A percentile compares a stretch with the other conserved stretches of the same genome.
These are phyloP conservation scores for Fusarium vanettenii DNA, from an alignment of 2,329 filamentous ascomycete species.

Conservation along the genomic window DNA sequence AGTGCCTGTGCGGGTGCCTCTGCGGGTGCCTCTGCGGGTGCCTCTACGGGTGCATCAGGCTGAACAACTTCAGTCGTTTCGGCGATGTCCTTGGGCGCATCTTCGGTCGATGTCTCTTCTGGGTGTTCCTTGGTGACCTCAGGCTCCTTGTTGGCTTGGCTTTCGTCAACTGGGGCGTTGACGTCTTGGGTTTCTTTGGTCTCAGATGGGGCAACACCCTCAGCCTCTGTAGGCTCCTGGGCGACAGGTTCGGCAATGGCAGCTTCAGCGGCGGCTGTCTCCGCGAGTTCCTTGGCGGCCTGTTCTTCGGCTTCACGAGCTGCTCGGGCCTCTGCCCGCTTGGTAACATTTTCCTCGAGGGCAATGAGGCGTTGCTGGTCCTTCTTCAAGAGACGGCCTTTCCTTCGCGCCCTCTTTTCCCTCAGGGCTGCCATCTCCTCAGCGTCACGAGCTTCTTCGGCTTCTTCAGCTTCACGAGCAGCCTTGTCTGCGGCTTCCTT, in stretches of 20 bases:
- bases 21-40: not conserved
- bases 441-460: conserved; percentile 39
- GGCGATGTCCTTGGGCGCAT: not conserved
- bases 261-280: conserved; percentile 20
- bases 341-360: conserved; percentile 37
- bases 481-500: conserved; percentile 34
- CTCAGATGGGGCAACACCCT: not conserved
- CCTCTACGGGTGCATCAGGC: not conserved
- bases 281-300: conserved; percentile 19
- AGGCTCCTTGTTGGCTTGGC: not conserved
- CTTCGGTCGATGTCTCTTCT: not conserved
- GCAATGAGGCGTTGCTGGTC: conserved; percentile 31
- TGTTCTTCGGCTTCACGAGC: conserved; percentile 37
- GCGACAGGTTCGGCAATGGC: not conserved
- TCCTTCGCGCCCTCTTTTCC: conserved; percentile 51
- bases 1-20: not conserved
- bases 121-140: not conserved
- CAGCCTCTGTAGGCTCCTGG: not conserved
- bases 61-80: conserved; percentile 1
- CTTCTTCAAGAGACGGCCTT: conserved; percentile 38
- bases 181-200: not conserved
- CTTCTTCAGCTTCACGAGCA: conserved; percentile 37
- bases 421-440: conserved; percentile 52
- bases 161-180: not conserved
- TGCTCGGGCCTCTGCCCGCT: conserved; percentile 43